These are phyloP conservation scores for Suillus paluster DNA, from an alignment of 768 basidiomycete genomes.

Conservation along the genomic window DNA sequence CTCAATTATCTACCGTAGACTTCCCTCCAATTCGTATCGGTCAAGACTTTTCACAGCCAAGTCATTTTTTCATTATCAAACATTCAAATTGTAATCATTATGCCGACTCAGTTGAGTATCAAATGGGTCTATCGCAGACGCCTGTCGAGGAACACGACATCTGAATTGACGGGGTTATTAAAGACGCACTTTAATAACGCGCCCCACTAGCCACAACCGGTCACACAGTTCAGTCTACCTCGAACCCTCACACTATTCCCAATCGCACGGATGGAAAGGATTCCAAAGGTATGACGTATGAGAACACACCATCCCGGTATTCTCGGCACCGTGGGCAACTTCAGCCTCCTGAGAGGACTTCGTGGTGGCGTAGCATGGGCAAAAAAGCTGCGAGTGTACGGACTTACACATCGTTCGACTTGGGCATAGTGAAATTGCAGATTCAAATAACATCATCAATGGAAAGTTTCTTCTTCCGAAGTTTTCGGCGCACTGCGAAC, in stretches of 20 bases:
- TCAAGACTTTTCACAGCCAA: no score
- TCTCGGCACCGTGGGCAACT: conserved; percentile 4
- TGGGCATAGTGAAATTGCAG: not conserved
- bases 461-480: not conserved
- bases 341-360: not conserved
- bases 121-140: no score
- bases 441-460: not conserved
- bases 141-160: not conserved
- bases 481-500: not conserved
- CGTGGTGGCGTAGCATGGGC: not conserved
- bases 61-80: no score
- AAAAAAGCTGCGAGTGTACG: not conserved
- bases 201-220: not conserved
- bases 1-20: no score
- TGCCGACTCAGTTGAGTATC: no score
- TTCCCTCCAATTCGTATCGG: no score
- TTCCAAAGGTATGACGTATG: not conserved
- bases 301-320: conserved; percentile 6
- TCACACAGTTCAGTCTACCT: conserved; percentile 1
- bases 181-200: not conserved
- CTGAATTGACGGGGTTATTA: conserved; percentile 1
- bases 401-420: not conserved
- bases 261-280: not conserved
- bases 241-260: not conserved
- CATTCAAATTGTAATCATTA: no score